phyloP scores from a whole-genome alignment of 2,329 filamentous ascomycete species.

The Ceratocystis cubensis region DNA sequence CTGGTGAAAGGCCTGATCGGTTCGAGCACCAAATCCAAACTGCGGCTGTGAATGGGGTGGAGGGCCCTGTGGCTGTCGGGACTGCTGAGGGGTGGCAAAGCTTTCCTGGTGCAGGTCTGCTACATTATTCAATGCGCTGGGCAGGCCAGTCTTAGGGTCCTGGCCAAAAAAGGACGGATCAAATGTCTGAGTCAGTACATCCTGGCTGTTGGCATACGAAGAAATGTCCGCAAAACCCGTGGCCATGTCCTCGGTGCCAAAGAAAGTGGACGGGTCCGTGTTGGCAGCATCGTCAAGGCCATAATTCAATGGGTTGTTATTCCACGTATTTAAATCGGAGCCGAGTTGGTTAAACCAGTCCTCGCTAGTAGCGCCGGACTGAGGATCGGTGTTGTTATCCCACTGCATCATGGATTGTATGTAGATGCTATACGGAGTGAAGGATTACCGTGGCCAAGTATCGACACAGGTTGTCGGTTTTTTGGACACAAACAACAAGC shows the following conservation, averaged over 20 bases:
- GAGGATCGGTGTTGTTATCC: constrained; percentile 1
- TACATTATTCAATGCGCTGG: constrained; percentile 12
- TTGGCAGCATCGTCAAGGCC: neutral
- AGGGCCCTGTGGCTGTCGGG: neutral
- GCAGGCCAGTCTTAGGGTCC: constrained; percentile 12
- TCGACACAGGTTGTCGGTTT: too few relatives aligned
- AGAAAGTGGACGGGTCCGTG: neutral
- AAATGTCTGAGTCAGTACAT: constrained; percentile 6
- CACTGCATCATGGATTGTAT: constrained; percentile 6
- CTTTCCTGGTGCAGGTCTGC: constrained; percentile 13
- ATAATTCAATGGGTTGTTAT: constrained; percentile 1
- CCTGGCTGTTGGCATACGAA: neutral
- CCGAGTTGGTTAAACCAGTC: constrained; percentile 12
- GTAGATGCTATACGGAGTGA: neutral
- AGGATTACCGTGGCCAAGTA: neutral
- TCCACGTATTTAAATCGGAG: constrained; percentile 3
- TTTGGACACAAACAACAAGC: too few relatives aligned
- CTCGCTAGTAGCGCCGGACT: neutral
- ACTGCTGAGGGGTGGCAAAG: constrained; percentile 9
- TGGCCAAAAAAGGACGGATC: constrained; percentile 15
- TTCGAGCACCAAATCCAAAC: constrained; percentile 6
- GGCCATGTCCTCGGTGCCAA: constrained; percentile 1
- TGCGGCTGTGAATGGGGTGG: neutral
- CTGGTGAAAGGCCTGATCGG: constrained; percentile 1
- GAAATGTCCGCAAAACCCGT: neutral